These are phyloP conservation scores for Coemansia asiatica DNA, from an alignment of 192 early-diverging fungal genomes.

Conservation along the genomic window DNA sequence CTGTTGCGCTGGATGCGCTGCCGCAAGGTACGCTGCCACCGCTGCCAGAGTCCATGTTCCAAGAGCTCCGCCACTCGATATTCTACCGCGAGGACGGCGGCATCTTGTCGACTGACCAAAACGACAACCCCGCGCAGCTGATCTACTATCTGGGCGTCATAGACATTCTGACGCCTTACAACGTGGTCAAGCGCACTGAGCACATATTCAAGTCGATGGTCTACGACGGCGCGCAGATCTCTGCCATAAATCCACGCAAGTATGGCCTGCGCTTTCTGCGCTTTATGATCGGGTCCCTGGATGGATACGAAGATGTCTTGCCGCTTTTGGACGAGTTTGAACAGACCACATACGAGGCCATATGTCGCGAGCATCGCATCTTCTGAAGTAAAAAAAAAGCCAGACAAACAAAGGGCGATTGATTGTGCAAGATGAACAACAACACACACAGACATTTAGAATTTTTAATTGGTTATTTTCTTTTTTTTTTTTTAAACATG, in stretches of 20 bases:
- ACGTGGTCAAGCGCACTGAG: conserved; percentile 83
- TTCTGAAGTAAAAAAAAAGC: background rate
- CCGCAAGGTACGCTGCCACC: conserved; percentile 40
- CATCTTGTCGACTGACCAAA: conserved; percentile 71
- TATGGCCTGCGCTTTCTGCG: conserved; percentile 89
- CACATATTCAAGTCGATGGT: conserved; percentile 84
- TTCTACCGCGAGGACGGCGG: conserved; percentile 95
- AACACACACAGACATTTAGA: background rate
- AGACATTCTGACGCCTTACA: conserved; percentile 96
- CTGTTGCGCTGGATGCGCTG: conserved; percentile 50
- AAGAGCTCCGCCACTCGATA: conserved; percentile 64
- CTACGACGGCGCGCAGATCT: conserved; percentile 75
- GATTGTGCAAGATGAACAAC: background rate
- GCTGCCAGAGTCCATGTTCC: conserved; percentile 56
- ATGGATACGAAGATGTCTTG: conserved; percentile 57
- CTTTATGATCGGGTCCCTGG: conserved; percentile 78
- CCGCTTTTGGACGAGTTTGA: conserved; percentile 51
- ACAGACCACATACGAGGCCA: conserved; percentile 46
- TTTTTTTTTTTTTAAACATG: background rate
- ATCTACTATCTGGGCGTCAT: conserved; percentile 97
- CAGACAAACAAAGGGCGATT: background rate
- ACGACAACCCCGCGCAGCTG: conserved; percentile 65
- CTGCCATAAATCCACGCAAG: conserved; percentile 78
- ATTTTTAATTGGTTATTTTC: conserved; percentile 2
- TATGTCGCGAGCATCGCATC: conserved; percentile 42